A percentile compares a stretch with the other conserved stretches of the same genome.
Evolutionary conservation across 2,329 filamentous ascomycete genomes (phyloP).

Genomic region (Xylaria sp.): DNA sequence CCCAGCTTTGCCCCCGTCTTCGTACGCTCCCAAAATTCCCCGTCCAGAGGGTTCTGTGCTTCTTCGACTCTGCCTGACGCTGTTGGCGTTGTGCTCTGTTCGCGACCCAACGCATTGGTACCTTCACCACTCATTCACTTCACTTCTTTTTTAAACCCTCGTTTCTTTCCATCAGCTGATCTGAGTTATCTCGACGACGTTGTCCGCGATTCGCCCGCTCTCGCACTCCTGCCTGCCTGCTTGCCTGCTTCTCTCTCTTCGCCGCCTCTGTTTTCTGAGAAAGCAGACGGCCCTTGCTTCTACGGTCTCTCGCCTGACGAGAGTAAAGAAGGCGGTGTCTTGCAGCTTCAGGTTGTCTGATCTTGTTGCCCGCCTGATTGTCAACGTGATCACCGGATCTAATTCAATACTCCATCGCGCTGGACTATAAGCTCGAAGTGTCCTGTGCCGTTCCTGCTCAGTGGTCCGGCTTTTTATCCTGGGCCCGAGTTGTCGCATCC

Average conservation of each 20-base stretch:
- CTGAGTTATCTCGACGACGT: constrained; percentile 45
- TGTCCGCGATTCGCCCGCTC: constrained; percentile 21
- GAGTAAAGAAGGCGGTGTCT: constrained; percentile 30
- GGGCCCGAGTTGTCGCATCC: constrained; percentile 43
- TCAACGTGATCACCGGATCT: constrained; percentile 50
- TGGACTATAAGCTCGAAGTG: constrained; percentile 41
- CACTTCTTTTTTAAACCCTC: constrained; percentile 42
- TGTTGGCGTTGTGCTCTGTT: constrained; percentile 31
- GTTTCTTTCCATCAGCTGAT: constrained; percentile 36
- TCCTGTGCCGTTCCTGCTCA: constrained; percentile 38
- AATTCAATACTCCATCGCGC: constrained; percentile 42
- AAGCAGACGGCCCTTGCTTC: constrained; percentile 26
- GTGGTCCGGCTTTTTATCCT: constrained; percentile 41
- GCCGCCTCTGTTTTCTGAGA: constrained; percentile 35
- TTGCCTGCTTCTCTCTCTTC: neutral
- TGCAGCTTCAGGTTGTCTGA: constrained; percentile 28
- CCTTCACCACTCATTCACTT: constrained; percentile 30
- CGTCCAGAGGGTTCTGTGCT: constrained; percentile 6
- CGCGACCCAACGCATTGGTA: constrained; percentile 24
- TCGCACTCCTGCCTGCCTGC: neutral
- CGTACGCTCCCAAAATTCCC: constrained; percentile 6
- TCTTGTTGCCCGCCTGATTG: constrained; percentile 49
- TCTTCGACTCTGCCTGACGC: constrained; percentile 32
- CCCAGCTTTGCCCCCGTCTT: constrained; percentile 1
- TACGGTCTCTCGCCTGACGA: constrained; percentile 14